Base-by-base conservation (phyloP, 1,284 basidiomycete species). In the Moniliophthora roreri region DNA sequence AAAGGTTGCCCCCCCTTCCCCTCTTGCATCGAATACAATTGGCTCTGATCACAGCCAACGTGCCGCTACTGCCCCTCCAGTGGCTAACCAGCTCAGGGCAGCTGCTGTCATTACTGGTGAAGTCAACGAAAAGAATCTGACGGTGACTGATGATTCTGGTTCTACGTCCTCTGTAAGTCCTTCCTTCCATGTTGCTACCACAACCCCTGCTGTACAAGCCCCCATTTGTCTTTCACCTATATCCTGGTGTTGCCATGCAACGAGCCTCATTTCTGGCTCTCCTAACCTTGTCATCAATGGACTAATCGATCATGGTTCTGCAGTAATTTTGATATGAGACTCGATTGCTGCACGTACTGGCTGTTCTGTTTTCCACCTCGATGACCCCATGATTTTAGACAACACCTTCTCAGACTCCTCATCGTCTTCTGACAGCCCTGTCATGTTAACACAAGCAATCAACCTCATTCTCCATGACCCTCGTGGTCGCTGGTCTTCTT, bases 401-500 rank as follows among this genome's bases (percentile, higher is more conserved):
- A 44, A 44, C 21, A 24, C 41, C 9, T 44, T 44, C 21, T 44
- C 41, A 5, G 41, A 44, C 23, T 8, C n/a, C 15, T 44, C 41
- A 7, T 4, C 41, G 4, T 15, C 41, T 4, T 23, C 41, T 20
- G 16, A 16, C 15, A 7, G 11, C 3, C 23, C 41, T 7, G 6
- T 20, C 20, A 7, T 23, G 9, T 20, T 44, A 9, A 9, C 9
- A 5, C 7, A 7, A 16, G 23, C 4, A 26, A 26, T 45, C 39
- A 18, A 39, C 9, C 7, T 52, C 1, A 13, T 15, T 10, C 15
- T 50, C 15, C 7, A 18, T 6, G 48, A 54, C 10, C 48, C n/a
- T 32, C 24, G 13, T 2, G 16, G 15, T 20, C 8, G 16, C 11
- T 55, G 54, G 54, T 39, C 34, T 2, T 56, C 55, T 2, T 20